Percentiles rank a stretch among this genome's conserved stretches.
Conservation (phyloP, 352 stramenopile species). For the Phytophthora brassicae region DNA sequence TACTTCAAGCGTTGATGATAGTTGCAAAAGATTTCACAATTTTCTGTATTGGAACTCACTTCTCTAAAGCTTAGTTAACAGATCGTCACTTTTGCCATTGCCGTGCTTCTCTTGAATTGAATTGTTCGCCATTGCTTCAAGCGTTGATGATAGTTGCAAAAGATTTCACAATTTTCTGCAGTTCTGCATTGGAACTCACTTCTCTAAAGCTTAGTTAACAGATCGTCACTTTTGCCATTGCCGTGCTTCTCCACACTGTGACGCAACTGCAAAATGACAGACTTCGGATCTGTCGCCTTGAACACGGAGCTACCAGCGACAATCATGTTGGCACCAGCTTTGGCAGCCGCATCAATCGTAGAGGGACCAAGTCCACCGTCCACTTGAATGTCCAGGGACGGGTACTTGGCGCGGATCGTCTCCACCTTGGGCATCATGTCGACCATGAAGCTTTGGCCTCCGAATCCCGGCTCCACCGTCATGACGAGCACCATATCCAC, state of each 20-base stretch:
- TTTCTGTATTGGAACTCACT: no score
- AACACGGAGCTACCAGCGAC: slow-evolving; percentile 96
- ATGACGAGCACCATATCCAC: slow-evolving; percentile 98
- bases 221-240: slow-evolving; percentile 71
- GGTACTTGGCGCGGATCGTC: slow-evolving; percentile 88
- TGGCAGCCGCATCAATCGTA: slow-evolving; percentile 93
- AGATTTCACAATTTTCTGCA: no score
- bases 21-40: no score
- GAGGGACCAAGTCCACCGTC: slow-evolving; percentile 94
- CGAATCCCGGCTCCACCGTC: slow-evolving; percentile 98
- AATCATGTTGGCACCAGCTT: slow-evolving; percentile 97
- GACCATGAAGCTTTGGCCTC: slow-evolving; percentile 96
- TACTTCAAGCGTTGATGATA: no score
- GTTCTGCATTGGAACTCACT: no score
- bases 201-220: slow-evolving; percentile 56
- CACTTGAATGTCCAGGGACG: slow-evolving; percentile 96
- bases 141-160: no score
- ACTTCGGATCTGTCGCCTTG: slow-evolving; percentile 64
- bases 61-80: slow-evolving; percentile 56
- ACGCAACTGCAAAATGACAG: slow-evolving; percentile 79
- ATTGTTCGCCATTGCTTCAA: slow-evolving; percentile 13
- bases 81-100: slow-evolving; percentile 71
- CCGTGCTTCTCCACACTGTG: slow-evolving; percentile 80
- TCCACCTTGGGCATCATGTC: slow-evolving; percentile 96
- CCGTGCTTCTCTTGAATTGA: slow-evolving; percentile 56